Conservation (phyloP, 257 asterid species). For the Schizonepeta tenuifolia region DNA sequence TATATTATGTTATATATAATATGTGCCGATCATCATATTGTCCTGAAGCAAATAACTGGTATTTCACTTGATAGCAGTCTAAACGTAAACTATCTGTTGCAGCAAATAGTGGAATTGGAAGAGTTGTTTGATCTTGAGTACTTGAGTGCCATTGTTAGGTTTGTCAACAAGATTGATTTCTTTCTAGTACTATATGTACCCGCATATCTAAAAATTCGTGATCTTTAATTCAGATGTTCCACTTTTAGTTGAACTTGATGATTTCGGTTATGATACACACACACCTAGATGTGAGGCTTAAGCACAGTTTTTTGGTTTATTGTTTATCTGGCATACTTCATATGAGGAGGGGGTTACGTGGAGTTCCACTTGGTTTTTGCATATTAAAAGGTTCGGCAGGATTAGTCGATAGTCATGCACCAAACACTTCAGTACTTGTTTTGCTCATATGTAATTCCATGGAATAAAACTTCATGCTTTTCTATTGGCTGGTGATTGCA, state of each 20-base stretch:
- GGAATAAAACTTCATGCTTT: not conserved
- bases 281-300: not conserved
- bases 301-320: not conserved
- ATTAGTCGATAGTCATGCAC: not conserved
- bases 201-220: not conserved
- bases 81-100: not conserved
- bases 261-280: not conserved
- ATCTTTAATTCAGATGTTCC: not conserved
- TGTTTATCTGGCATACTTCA: not conserved
- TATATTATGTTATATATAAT: too few species aligned
- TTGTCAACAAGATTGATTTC: not conserved
- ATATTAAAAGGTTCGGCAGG: not conserved
- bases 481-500: not conserved
- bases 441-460: too few species aligned
- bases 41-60: slow-evolving; percentile 6
- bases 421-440: not conserved
- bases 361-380: not conserved
- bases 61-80: not conserved
- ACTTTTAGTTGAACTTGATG: slow-evolving; percentile 5
- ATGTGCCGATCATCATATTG: not conserved
- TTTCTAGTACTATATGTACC: not conserved
- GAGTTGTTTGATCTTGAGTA: not conserved
- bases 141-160: not conserved
- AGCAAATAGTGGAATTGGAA: not conserved
- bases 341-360: not conserved